Percentiles rank a stretch among this genome's conserved stretches.
These are phyloP conservation scores for Linderina pennispora DNA, from an alignment of 192 early-diverging fungal species.

Conservation along the genomic window DNA sequence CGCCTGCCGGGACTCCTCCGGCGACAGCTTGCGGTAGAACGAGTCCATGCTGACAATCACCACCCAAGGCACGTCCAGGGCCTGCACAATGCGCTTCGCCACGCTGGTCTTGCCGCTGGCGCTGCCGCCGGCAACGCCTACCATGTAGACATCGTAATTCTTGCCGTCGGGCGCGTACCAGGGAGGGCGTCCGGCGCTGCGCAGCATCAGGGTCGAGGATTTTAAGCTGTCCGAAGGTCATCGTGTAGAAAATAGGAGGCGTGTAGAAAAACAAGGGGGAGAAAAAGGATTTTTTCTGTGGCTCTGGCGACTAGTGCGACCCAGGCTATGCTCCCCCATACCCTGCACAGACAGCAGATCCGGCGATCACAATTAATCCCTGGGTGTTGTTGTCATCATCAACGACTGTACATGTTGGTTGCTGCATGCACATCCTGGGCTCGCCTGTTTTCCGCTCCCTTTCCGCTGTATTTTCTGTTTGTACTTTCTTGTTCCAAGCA, in stretches of 20 bases:
- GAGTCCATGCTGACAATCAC: constrained; percentile 94
- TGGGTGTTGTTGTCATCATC: no score
- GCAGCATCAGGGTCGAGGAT: constrained; percentile 40
- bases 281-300: no score
- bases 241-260: no score
- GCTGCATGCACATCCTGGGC: no score
- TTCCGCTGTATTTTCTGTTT: no score
- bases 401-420: no score
- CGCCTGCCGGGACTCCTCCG: constrained; percentile 63
- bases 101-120: constrained; percentile 83
- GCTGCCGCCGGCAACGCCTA: constrained; percentile 77
- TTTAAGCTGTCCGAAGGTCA: background rate
- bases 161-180: constrained; percentile 54
- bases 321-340: no score
- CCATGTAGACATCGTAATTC: constrained; percentile 58
- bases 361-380: no score
- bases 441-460: no score
- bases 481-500: no score
- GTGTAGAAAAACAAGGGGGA: background rate
- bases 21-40: constrained; percentile 82
- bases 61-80: constrained; percentile 76
- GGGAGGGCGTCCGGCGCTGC: constrained; percentile 39
- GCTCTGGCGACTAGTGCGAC: no score
- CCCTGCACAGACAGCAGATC: no score
- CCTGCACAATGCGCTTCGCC: constrained; percentile 64